These are phyloP conservation scores for Houttuynia cordata DNA, from an alignment of 164 flowering plant species.

Conservation along the genomic window DNA sequence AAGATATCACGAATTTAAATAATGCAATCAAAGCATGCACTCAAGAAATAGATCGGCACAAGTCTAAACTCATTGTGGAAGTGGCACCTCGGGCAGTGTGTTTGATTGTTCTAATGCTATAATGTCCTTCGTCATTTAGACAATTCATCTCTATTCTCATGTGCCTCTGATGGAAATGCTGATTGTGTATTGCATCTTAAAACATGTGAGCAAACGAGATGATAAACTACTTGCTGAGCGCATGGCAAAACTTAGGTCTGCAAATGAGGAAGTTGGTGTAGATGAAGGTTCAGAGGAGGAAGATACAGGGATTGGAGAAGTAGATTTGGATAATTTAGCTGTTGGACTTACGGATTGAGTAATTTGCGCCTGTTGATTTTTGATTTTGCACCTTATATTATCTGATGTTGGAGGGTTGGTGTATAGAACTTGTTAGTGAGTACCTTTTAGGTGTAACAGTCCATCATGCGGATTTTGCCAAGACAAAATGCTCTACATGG, in stretches of 20 bases:
- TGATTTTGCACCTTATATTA: not conserved
- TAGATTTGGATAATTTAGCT: conserved; percentile 50
- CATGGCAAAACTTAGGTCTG: conserved; percentile 50
- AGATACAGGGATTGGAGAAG: conserved; percentile 86
- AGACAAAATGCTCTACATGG: not conserved
- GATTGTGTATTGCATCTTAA: not conserved
- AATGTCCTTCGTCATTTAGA: not conserved
- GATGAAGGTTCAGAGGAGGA: conserved; percentile 88
- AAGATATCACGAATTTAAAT: conserved; percentile 62
- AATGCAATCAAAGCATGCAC: conserved; percentile 71
- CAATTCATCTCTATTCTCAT: not conserved
- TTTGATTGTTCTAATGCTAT: not conserved
- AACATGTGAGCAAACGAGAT: conserved; percentile 91
- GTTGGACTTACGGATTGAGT: conserved; percentile 26
- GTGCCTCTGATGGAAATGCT: too few relatives aligned
- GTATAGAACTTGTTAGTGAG: conserved; percentile 5
- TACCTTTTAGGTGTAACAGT: not conserved
- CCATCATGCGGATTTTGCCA: conserved; percentile 5
- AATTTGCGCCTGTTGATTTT: not conserved
- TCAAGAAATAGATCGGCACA: conserved; percentile 53
- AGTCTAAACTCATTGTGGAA: conserved; percentile 74
- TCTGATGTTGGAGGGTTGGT: conserved; percentile 6
- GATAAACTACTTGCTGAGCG: conserved; percentile 73
- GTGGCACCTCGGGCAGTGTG: conserved; percentile 82
- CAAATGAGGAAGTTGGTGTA: conserved; percentile 65